A percentile compares a stretch with the other conserved stretches of the same genome.
phyloP scores from a whole-genome alignment of 2,329 filamentous ascomycete species.

The Monilinia aucupariae region DNA sequence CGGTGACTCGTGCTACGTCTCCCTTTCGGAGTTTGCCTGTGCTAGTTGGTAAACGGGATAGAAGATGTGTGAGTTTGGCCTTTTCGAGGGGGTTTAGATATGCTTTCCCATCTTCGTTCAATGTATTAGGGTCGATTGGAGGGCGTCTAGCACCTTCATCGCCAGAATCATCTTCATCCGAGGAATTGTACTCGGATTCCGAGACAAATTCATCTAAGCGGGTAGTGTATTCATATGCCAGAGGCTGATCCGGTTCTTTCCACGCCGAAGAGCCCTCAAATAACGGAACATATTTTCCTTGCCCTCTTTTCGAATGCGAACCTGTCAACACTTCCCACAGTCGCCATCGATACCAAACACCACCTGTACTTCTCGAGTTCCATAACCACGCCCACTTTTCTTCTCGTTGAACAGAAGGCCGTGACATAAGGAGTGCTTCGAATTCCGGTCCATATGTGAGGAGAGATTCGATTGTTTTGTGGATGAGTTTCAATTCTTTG shows the following conservation, averaged over 20 bases:
- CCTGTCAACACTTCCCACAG: slow-evolving; percentile 82
- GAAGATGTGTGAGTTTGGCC: slow-evolving; percentile 74
- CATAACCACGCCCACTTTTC: slow-evolving; percentile 94
- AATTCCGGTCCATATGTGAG: slow-evolving; percentile 79
- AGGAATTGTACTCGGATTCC: slow-evolving; percentile 80
- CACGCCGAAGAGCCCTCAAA: slow-evolving; percentile 76
- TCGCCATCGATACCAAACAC: slow-evolving; percentile 88
- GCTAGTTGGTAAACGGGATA: slow-evolving; percentile 74
- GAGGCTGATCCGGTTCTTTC: slow-evolving; percentile 64
- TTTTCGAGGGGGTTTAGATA: slow-evolving; percentile 81
- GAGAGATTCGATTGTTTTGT: slow-evolving; percentile 77
- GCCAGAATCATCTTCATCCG: slow-evolving; percentile 71
- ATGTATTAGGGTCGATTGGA: slow-evolving; percentile 35
- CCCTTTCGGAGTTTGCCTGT: slow-evolving; percentile 72
- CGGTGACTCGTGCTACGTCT: slow-evolving; percentile 78
- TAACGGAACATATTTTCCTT: slow-evolving; percentile 54
- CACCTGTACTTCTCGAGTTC: slow-evolving; percentile 72
- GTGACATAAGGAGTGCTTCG: slow-evolving; percentile 85
- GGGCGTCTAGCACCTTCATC: slow-evolving; percentile 41
- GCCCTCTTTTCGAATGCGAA: slow-evolving; percentile 42
- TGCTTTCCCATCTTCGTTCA: slow-evolving; percentile 35
- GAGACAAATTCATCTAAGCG: slow-evolving; percentile 73
- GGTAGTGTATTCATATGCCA: slow-evolving; percentile 79
- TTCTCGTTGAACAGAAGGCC: slow-evolving; percentile 74
- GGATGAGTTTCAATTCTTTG: slow-evolving; percentile 74